Evolutionary conservation across 148 eudicot species (phyloP), one percentile per base, ranked within the genome.

Genomic region (Camellia japonica): DNA sequence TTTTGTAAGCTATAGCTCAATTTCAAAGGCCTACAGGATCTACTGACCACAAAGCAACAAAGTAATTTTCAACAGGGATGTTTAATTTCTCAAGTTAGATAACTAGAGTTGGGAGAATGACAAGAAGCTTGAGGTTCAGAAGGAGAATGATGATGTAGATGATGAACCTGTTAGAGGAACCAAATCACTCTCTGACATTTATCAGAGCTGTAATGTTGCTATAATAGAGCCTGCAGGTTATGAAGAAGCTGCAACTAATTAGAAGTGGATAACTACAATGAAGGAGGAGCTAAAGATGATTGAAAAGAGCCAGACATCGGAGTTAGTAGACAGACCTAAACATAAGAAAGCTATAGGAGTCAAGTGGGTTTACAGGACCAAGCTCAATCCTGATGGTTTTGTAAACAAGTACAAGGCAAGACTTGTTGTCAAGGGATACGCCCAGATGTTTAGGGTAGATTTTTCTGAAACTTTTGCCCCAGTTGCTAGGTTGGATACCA

Each of bases 361-460:
- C 19, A 66, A 66, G 70, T 66, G 70, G 15, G 70, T 66, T 66
- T 66, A 30, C 18, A 66, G 44, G 19, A 66, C 70, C 68, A 64
- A 64, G 64, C 19, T 60, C 59, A 12, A 12, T 7, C 52, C 52
- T 49, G 4, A 55, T 55, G 58, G 11, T 55, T 55, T 0, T 55
- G 58, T 55, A 8, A 0, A 55, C 16, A 55, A 7, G 58, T 55
- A 55, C 11, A 55, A 55, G 58, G 58, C 58, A 55, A 55, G 58
- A 6, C 58, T 55, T 55, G 15, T 55, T 55, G 58, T 55, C 10
- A 55, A 55, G 10, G 58, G 58, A 55, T 55, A 55, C 0, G 58
- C 58, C 58, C 58, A 55, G 0, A 55, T 55, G 58, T 55, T 55
- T 55, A 0, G 58, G 58, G 13, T 55, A 55, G 15, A 55, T 55